phyloP scores from a whole-genome alignment of 2,329 filamentous ascomycete species.

The Diaporthe aspalathi region DNA sequence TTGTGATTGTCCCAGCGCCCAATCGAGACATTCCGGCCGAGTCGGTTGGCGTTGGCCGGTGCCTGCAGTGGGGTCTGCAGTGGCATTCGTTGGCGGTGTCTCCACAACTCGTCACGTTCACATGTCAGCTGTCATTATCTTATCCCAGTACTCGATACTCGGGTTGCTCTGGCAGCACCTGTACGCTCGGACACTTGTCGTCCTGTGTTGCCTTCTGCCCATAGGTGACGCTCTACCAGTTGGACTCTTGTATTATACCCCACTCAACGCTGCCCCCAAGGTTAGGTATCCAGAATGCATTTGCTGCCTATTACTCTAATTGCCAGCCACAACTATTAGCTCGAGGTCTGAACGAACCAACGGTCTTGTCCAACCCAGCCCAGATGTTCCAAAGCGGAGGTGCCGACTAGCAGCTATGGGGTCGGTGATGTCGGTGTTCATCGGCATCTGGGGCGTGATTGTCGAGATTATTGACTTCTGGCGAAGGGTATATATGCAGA shows the following conservation, averaged over 20 bases:
- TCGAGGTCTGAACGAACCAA: not conserved
- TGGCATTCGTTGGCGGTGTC: not conserved
- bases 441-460: conserved; percentile 67
- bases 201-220: conserved; percentile 1
- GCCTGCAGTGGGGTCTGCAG: not conserved
- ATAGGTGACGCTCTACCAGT: conserved; percentile 2
- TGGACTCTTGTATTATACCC: conserved; percentile 1
- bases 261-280: not conserved
- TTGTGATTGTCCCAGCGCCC: not conserved
- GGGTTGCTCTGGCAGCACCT: conserved; percentile 22
- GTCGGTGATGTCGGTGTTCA: conserved; percentile 47
- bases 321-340: not conserved
- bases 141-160: not conserved
- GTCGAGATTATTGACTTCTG: conserved; percentile 72
- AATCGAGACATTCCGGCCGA: conserved; percentile 17
- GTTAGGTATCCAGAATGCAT: not conserved
- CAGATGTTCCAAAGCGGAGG: conserved; percentile 23
- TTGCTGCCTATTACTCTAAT: not conserved
- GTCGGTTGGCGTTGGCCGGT: conserved; percentile 1
- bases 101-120: conserved; percentile 26
- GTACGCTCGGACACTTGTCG: conserved; percentile 22
- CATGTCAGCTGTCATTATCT: conserved; percentile 26
- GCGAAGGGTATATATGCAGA: conserved; percentile 62
- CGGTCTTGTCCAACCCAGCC: not conserved
- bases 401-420: conserved; percentile 33